Base-by-base conservation (phyloP, 2,329 filamentous ascomycete genomes). In the Cordyceps pruinosa region DNA sequence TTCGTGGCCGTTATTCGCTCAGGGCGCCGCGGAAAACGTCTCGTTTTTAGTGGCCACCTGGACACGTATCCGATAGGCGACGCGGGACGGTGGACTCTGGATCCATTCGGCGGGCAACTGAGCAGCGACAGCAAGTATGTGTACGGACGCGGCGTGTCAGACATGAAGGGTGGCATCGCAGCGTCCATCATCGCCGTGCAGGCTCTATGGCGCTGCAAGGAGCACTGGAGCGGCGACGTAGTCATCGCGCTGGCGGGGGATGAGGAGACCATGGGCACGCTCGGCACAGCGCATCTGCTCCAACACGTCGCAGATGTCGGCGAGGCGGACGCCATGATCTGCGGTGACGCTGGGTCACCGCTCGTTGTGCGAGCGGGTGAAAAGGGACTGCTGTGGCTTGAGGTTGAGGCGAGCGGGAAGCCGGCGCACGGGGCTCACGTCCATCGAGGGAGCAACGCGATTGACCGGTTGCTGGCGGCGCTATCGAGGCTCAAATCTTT, bases 351-450 rank as follows among this genome's bases (percentile, higher is more conserved):
- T n/a, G 59, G 59, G 23, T 57, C 48, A 10, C 59, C 54, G 23
- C 34, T 56, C 2, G 50, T 61, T 19, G 49, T 61, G 10, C 39
- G 59, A 1, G 46, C 51, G n/a, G 59, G 59, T 1, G 59, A 61
- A 53, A 61, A 61, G 49, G 59, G 59, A 34, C 34, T 59, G 37
- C 23, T 59, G 12, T 59, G 59, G 59, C 49, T 61, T 17, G 46
- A 61, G 17, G 25, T 61, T 13, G 46, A 46, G 42, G 50, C 59
- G 10, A 56, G 21, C 6, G 59, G 59, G 6, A 42, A 49, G 19
- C 25, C 53, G 12, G 59, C 59, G 9, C 59, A 61, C 32, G 59
- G 59, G 4, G 57, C 59, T 26, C 59, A 61, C 28, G 59, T 61
- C 7, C 57, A 59, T 32, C 45, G 45, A 13, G 59, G 59, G 8